Evolutionary conservation across 1,284 basidiomycete species (phyloP), one percentile per base, ranked within the genome.

Genomic region (Tilletia indica): DNA sequence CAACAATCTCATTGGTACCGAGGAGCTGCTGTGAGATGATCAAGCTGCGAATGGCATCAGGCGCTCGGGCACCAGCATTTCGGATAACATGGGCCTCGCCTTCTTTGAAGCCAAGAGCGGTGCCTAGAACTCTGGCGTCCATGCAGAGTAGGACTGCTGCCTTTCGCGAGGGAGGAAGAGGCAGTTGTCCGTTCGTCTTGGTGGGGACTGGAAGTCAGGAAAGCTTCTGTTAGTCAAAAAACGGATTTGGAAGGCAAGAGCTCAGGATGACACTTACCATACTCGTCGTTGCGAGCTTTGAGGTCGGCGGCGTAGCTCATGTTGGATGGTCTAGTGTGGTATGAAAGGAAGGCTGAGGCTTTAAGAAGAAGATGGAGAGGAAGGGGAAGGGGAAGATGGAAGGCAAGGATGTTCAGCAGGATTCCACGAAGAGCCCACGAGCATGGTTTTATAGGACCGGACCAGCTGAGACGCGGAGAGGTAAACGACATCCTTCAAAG

Each of bases 81-180:
- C 69, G 39, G 25, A 72, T 69, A 4, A 72, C 69, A 54, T 72
- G 71, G 21, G 71, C 69, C 34, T 72, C 68, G 54, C 71, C 71
- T 71, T 70, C 69, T 58, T 67, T 66, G 54, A 72, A 38, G 5
- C 71, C 71, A 21, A 72, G 54, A 1, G 68, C 69, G 31, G 54
- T 69, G 11, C 36, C 48, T 16, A 45, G 66, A 14, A 68, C 48
- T 2, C 66, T 39, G 1, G 66, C 42, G 42, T 68, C 66, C 66
- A 68, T 68, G 42, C 66, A 68, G 25, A 51, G 42, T 6, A 68
- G 45, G 39, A 68, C 48, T 16, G 66, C 66, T 9, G 49, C 45
- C 66, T 68, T 68, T n/a, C 48, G 66, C 11, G 66, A 19, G 3
- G 66, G 66, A 3, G 45, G 66, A n/a, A 68, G 21, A 25, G 66